A percentile compares a stretch with the other conserved stretches of the same genome.
phyloP scores from a whole-genome alignment of 1,139 yeast genomes.

The Lodderomyces orthopsilosis region DNA sequence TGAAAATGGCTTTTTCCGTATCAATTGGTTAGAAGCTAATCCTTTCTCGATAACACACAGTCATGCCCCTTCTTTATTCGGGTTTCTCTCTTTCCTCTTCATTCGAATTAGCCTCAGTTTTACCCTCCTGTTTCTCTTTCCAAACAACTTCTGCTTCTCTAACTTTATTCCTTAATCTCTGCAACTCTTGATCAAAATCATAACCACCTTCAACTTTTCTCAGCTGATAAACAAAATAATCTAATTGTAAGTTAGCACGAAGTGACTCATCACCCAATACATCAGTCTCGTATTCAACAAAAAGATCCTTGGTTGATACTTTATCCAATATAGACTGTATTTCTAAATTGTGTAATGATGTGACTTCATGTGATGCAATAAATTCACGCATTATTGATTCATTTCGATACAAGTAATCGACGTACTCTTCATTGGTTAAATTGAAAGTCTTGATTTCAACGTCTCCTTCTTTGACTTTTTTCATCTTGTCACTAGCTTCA shows the following conservation, averaged over 20 bases:
- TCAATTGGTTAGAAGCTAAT: no score
- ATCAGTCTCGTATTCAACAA: neutral
- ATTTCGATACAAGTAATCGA: slow-evolving; percentile 22
- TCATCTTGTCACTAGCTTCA: neutral
- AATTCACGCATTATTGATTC: slow-evolving; percentile 28
- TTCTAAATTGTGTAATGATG: slow-evolving; percentile 24
- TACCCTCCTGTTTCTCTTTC: neutral
- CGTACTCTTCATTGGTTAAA: slow-evolving; percentile 29
- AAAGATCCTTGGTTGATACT: neutral
- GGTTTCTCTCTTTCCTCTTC: neutral
- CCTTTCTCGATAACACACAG: no score
- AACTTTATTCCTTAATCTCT: neutral
- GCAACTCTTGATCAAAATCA: neutral
- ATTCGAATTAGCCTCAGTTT: neutral
- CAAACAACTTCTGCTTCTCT: neutral
- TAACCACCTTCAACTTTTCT: neutral
- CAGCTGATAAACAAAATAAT: neutral
- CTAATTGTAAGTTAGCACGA: neutral
- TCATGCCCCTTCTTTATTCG: neutral
- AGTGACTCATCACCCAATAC: neutral
- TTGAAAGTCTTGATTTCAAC: slow-evolving; percentile 13
- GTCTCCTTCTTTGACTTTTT: neutral
- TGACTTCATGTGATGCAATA: slow-evolving; percentile 26
- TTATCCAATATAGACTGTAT: neutral
- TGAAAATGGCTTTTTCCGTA: no score